phyloP scores from a whole-genome alignment of 805 yeast genomes.

The Candida corydali region DNA sequence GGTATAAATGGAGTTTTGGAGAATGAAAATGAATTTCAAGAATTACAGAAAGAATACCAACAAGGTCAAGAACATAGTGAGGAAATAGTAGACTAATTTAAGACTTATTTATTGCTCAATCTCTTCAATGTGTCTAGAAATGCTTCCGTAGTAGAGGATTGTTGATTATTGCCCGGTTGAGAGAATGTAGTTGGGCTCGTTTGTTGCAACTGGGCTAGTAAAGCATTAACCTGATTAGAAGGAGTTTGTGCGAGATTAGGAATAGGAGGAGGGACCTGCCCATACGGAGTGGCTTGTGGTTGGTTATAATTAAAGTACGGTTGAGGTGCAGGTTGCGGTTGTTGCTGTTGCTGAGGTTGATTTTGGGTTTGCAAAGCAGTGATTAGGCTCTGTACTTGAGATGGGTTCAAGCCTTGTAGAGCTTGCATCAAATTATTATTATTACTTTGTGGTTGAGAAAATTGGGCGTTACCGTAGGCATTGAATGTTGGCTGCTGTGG shows the following conservation, averaged over 20 bases:
- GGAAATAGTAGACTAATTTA: conserved; percentile 11
- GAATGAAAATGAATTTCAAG: conserved; percentile 63
- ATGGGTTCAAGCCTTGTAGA: conserved; percentile 26
- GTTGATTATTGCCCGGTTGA: conserved; percentile 11
- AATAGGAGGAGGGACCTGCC: conserved; percentile 12
- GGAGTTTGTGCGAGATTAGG: conserved; percentile 14
- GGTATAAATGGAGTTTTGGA: conserved; percentile 76
- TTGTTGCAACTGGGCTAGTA: conserved; percentile 26
- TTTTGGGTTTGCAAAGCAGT: conserved; percentile 25
- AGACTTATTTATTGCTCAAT: conserved; percentile 25
- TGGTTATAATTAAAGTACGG: conserved; percentile 3
- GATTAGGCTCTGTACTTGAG: conserved; percentile 30
- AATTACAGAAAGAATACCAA: conserved; percentile 40
- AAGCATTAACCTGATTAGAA: conserved; percentile 22
- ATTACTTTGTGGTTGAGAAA: conserved; percentile 6
- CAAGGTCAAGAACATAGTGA: conserved; percentile 10
- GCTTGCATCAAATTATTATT: conserved; percentile 11
- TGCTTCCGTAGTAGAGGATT: conserved; percentile 18
- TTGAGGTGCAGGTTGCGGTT: conserved; percentile 10
- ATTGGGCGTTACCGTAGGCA: conserved; percentile 5
- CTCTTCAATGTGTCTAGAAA: conserved; percentile 37
- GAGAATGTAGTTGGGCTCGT: not conserved
- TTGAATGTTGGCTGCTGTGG: conserved; percentile 8
- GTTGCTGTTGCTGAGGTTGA: no score
- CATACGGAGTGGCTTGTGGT: conserved; percentile 12